Evolutionary conservation across 1,284 basidiomycete species (phyloP).

Genomic region (Leucoagaricus sp.): DNA sequence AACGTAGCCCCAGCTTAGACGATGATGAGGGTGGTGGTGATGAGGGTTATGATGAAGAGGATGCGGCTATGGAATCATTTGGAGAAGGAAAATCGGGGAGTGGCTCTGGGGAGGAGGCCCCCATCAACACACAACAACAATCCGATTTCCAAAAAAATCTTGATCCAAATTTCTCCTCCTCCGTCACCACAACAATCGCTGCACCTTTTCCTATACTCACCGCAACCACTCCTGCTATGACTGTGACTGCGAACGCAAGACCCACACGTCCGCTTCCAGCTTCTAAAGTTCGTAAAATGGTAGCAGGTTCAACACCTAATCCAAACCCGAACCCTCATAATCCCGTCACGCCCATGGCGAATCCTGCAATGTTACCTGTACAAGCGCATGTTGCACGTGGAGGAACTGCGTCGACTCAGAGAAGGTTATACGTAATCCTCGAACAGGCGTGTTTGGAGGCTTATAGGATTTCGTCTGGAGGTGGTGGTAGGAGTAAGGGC

Average conservation of each 20-base stretch:
- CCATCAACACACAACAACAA: constrained; percentile 16
- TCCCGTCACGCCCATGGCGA: constrained; percentile 48
- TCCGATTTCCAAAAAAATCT: constrained; percentile 22
- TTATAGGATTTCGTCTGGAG: constrained; percentile 73
- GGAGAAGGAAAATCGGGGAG: constrained; percentile 5
- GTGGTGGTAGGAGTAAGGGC: constrained; percentile 49
- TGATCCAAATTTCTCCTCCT: constrained; percentile 26
- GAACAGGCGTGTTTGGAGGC: constrained; percentile 96
- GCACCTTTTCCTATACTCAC: too few species aligned
- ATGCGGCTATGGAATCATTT: constrained; percentile 13
- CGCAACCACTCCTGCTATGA: constrained; percentile 3
- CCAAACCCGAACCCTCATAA: constrained; percentile 31
- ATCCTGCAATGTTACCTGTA: constrained; percentile 79
- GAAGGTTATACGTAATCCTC: constrained; percentile 87
- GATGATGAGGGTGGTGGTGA: constrained; percentile 22
- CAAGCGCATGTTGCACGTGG: constrained; percentile 79
- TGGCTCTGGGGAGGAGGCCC: not conserved
- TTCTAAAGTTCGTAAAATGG: constrained; percentile 46
- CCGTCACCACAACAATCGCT: too few species aligned
- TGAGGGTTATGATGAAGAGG: constrained; percentile 10
- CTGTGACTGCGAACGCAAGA: constrained; percentile 29
- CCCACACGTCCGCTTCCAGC: constrained; percentile 53
- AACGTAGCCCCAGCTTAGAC: constrained; percentile 35
- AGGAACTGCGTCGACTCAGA: constrained; percentile 56
- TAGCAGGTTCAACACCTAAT: constrained; percentile 16